Evolutionary conservation across 257 asterid species (phyloP).

Genomic region (Nicotiana tabacum): DNA sequence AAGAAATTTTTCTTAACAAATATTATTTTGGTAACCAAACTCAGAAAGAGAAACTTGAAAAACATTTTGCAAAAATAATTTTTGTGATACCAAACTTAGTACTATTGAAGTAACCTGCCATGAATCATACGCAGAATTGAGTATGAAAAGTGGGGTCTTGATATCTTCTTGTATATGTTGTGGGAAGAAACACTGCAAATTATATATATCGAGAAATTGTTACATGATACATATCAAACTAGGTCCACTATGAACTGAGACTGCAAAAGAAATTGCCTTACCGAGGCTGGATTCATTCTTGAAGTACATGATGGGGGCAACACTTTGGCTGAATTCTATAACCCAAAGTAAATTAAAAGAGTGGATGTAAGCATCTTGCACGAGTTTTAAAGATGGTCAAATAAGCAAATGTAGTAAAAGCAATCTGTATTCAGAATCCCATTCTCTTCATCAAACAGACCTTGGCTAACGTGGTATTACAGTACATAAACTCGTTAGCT

Average conservation of each 20-base stretch:
- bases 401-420: too few species aligned
- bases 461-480: too few species aligned
- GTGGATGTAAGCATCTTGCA: neutral
- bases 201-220: neutral
- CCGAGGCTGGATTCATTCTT: neutral
- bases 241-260: neutral
- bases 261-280: neutral
- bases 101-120: neutral
- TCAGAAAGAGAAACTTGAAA: too few species aligned
- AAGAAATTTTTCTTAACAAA: too few species aligned
- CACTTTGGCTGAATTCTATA: neutral
- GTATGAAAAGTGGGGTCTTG: neutral
- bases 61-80: too few species aligned
- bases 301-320: neutral
- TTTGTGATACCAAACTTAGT: too few species aligned
- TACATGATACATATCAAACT: neutral
- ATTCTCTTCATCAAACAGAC: too few species aligned
- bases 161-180: neutral
- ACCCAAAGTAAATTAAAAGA: neutral
- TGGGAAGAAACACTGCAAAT: slow-evolving; percentile 2
- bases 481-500: too few species aligned
- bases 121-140: neutral
- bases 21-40: too few species aligned
- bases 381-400: neutral
- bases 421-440: neutral